phyloP scores from a whole-genome alignment of 768 basidiomycete genomes.

The Dacryopinax spathularia region DNA sequence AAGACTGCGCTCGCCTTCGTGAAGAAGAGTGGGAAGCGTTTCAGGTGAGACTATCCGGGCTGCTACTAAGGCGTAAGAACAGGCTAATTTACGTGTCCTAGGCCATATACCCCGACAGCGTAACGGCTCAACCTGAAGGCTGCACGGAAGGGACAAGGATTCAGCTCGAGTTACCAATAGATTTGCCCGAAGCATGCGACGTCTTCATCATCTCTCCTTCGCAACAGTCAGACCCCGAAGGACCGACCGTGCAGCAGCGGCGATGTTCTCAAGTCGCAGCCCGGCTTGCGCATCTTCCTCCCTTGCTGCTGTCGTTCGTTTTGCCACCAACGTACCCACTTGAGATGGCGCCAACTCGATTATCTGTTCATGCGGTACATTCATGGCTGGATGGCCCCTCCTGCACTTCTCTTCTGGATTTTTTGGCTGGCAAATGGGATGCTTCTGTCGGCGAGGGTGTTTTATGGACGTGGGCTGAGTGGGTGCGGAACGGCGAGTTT shows the following conservation, averaged over 20 bases:
- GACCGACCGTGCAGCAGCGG: neutral
- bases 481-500: slow-evolving; percentile 53
- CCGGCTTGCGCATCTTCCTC: slow-evolving; percentile 41
- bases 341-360: slow-evolving; percentile 37
- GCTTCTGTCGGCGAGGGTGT: slow-evolving; percentile 33
- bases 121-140: slow-evolving; percentile 30
- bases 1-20: slow-evolving; percentile 5
- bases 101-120: slow-evolving; percentile 66
- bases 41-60: slow-evolving; percentile 42
- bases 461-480: slow-evolving; percentile 60
- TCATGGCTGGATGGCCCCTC: slow-evolving; percentile 43
- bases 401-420: slow-evolving; percentile 24
- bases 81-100: slow-evolving; percentile 20
- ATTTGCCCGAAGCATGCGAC: slow-evolving; percentile 29
- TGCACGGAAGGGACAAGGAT: slow-evolving; percentile 25
- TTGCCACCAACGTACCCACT: slow-evolving; percentile 46
- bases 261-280: slow-evolving; percentile 16
- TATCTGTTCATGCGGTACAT: slow-evolving; percentile 38
- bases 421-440: slow-evolving; percentile 45
- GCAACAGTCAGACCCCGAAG: slow-evolving; percentile 2
- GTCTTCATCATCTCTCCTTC: neutral
- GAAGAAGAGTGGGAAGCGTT: slow-evolving; percentile 48
- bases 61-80: no score
- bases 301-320: slow-evolving; percentile 41
- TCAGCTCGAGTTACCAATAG: slow-evolving; percentile 52